phyloP scores from a whole-genome alignment of 2,329 filamentous ascomycete species.

The Colletotrichum karsti region DNA sequence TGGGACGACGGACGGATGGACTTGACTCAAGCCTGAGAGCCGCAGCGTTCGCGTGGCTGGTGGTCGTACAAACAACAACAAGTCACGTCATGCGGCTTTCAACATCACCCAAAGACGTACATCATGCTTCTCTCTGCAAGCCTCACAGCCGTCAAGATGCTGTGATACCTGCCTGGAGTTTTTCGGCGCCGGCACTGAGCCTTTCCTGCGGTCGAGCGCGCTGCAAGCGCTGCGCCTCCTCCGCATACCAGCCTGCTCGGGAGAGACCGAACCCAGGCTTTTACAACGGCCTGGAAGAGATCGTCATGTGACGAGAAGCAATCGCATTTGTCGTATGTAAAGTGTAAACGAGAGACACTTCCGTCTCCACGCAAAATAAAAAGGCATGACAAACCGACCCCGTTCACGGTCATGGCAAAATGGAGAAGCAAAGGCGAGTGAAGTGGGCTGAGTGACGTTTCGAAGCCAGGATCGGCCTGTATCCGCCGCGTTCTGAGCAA shows the following conservation, averaged over 20 bases:
- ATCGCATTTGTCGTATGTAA: neutral
- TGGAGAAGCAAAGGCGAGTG: slow-evolving; percentile 33
- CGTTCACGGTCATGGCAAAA: slow-evolving; percentile 12
- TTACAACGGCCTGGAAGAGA: neutral
- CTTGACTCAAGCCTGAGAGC: neutral
- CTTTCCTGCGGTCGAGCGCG: neutral
- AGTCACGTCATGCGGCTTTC: neutral
- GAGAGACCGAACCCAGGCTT: neutral
- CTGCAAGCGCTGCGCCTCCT: slow-evolving; percentile 15
- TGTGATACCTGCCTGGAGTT: slow-evolving; percentile 3
- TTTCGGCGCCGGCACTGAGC: neutral
- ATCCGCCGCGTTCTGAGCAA: slow-evolving; percentile 6
- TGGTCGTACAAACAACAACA: neutral
- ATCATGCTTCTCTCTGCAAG: neutral
- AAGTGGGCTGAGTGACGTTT: slow-evolving; percentile 19
- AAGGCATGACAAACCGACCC: neutral
- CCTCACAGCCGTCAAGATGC: neutral
- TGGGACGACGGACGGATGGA: neutral
- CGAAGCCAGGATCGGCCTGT: slow-evolving; percentile 2
- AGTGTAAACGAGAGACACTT: neutral
- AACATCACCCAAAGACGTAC: too few relatives aligned
- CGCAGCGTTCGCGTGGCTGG: neutral
- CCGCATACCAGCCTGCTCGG: neutral
- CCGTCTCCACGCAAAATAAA: neutral
- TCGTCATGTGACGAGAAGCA: neutral